phyloP scores from a whole-genome alignment of 306 rosid species.

The Lagenaria siceraria region DNA sequence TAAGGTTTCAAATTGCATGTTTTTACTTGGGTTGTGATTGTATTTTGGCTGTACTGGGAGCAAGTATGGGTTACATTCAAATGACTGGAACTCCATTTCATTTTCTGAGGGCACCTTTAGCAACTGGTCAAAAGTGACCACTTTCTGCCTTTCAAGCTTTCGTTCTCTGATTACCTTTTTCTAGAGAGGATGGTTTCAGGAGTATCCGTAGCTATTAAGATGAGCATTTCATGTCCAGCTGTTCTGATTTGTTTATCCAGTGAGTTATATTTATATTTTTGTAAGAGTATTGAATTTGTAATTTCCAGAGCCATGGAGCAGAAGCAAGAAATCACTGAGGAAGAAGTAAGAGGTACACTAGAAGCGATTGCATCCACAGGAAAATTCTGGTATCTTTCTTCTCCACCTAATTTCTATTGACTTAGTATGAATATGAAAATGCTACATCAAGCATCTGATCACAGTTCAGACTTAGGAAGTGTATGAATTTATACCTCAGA shows the following conservation, averaged over 20 bases:
- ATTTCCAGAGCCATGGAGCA: constrained; percentile 19
- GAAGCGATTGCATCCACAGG: constrained; percentile 49
- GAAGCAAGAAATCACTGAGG: constrained; percentile 17
- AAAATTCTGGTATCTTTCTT: constrained; percentile 32
- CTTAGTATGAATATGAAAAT: background rate
- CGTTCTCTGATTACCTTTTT: background rate
- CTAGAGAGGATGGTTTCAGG: background rate
- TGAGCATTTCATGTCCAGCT: background rate
- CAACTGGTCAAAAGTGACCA: background rate
- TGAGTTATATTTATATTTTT: background rate
- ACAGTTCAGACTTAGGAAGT: background rate
- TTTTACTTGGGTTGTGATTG: background rate
- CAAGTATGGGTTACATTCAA: background rate
- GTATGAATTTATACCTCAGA: background rate
- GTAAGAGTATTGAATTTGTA: background rate
- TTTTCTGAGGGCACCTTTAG: background rate
- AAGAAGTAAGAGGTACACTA: constrained; percentile 25
- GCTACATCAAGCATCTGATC: background rate
- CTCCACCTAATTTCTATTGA: background rate
- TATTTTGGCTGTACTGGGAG: background rate
- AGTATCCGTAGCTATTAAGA: background rate
- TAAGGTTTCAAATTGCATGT: background rate
- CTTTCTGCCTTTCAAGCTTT: background rate
- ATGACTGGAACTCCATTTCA: background rate
- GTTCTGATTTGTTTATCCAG: background rate